Percentiles rank a stretch among this genome's conserved stretches.
Conservation (phyloP, 2,329 filamentous ascomycete genomes). For the Tolypocladium pustulatum region DNA sequence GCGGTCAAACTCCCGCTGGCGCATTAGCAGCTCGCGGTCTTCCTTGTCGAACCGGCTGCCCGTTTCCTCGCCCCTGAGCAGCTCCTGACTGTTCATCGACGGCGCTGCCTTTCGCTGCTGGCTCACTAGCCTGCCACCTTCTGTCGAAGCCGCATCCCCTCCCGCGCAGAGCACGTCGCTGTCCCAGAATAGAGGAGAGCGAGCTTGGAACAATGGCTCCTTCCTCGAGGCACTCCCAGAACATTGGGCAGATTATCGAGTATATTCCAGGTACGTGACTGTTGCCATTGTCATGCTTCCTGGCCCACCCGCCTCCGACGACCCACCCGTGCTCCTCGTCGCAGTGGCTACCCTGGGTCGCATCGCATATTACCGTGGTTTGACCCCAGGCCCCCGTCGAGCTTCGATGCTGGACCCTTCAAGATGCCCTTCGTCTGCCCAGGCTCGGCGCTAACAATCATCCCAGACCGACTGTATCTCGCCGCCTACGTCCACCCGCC, state of each 20-base stretch:
- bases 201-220: constrained; percentile 35
- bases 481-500: constrained; percentile 82
- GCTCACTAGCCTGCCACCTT: not conserved
- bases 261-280: constrained; percentile 75
- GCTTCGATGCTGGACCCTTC: no score
- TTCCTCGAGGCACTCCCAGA: constrained; percentile 38
- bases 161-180: not conserved
- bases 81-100: not conserved
- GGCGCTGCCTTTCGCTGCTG: not conserved
- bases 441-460: constrained; percentile 11
- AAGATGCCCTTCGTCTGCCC: not conserved
- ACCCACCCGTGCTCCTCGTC: not conserved
- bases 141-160: not conserved
- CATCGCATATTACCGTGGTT: not conserved
- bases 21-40: not conserved
- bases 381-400: not conserved
- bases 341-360: not conserved
- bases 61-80: not conserved
- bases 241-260: constrained; percentile 84
- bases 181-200: constrained; percentile 1
- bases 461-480: constrained; percentile 82
- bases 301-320: not conserved
- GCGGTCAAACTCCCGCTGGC: not conserved
- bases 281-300: not conserved
- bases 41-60: not conserved